These are phyloP conservation scores for Alternaria triticimaculans DNA, from an alignment of 2,329 filamentous ascomycete genomes.

Conservation along the genomic window DNA sequence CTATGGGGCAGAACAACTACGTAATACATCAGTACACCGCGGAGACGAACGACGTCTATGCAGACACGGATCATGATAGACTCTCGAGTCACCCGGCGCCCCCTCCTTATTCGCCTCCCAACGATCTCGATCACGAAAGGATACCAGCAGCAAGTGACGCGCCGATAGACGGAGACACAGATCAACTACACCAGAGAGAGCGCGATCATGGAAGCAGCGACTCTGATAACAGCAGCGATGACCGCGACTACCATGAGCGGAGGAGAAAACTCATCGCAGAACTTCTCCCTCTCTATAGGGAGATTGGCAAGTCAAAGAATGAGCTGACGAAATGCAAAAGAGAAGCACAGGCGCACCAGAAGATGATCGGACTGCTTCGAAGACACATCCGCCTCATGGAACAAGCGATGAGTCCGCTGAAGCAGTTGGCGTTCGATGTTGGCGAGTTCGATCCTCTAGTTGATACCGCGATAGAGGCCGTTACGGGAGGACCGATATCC, in stretches of 20 bases:
- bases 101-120: neutral
- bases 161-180: neutral
- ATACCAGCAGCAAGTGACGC: neutral
- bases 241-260: neutral
- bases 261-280: neutral
- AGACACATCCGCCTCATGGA: neutral
- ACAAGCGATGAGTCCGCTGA: neutral
- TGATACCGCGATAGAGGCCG: neutral
- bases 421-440: neutral
- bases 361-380: neutral
- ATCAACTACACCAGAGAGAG: neutral
- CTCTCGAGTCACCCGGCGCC: neutral
- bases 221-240: neutral
- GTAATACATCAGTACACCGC: neutral
- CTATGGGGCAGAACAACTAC: neutral
- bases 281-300: neutral
- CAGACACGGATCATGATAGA: neutral
- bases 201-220: neutral
- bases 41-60: neutral
- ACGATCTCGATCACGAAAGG: neutral
- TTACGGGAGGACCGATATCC: neutral
- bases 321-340: neutral
- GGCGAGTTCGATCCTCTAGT: neutral
- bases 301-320: neutral
- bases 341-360: neutral